phyloP scores from a whole-genome alignment of 352 stramenopile species.

The Pythium apleroticum region DNA sequence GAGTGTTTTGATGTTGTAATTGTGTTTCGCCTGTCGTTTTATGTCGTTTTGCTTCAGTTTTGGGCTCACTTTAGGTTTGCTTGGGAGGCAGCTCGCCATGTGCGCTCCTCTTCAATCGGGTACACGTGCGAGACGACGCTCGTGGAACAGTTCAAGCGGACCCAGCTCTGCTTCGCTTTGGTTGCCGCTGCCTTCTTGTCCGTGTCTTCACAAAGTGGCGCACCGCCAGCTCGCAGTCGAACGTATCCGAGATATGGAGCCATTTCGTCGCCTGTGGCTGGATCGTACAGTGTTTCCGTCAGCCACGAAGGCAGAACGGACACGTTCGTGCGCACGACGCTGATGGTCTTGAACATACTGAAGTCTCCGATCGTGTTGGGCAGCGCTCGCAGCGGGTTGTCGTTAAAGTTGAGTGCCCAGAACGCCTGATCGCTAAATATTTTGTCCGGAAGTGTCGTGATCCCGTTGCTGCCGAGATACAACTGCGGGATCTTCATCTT shows the following conservation, averaged over 20 bases:
- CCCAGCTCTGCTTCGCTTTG: not conserved
- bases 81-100: not conserved
- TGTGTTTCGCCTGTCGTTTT: too few species aligned
- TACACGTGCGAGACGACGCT: not conserved
- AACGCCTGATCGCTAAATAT: slow-evolving; percentile 10
- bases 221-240: not conserved
- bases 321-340: not conserved
- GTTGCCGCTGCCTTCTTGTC: not conserved
- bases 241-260: not conserved
- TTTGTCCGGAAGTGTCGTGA: slow-evolving; percentile 8
- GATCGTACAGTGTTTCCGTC: not conserved
- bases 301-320: not conserved
- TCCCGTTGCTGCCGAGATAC: slow-evolving; percentile 12
- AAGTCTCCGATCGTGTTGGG: slow-evolving; percentile 3
- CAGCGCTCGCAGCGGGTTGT: slow-evolving; percentile 8
- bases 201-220: not conserved
- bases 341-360: not conserved
- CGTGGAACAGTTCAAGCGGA: not conserved
- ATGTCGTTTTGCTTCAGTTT: too few species aligned
- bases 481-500: slow-evolving; percentile 8
- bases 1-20: not conserved
- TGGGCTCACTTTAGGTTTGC: not conserved
- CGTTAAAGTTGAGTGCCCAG: slow-evolving; percentile 4
- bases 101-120: not conserved
- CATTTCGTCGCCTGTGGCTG: not conserved